phyloP scores from a whole-genome alignment of 1,284 basidiomycete genomes.

The Ganoderma boninense region DNA sequence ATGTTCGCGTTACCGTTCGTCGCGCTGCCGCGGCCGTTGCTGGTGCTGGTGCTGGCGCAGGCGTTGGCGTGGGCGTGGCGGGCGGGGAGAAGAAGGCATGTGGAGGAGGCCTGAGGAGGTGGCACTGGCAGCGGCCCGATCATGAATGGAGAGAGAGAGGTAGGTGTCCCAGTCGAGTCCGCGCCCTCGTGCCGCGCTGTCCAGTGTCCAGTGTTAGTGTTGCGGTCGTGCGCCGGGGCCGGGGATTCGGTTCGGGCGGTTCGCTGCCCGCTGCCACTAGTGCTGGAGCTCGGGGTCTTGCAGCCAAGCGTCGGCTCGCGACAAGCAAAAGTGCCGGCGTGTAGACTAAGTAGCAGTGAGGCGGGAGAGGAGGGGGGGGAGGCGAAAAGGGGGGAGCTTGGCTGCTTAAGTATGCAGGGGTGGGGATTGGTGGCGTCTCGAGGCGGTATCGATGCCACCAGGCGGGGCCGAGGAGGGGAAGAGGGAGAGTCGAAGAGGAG shows the following conservation, averaged over 20 bases:
- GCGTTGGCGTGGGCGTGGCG: background rate
- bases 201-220: too few relatives aligned
- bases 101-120: background rate
- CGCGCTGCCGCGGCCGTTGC: too few relatives aligned
- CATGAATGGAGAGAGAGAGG: background rate
- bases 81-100: background rate
- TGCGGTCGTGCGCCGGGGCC: constrained; percentile 1
- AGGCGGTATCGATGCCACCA: background rate
- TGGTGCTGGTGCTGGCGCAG: background rate
- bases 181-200: too few relatives aligned
- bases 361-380: background rate
- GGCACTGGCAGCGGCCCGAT: too few relatives aligned
- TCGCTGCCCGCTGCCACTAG: background rate
- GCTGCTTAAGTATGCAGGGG: background rate
- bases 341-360: too few relatives aligned
- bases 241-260: background rate
- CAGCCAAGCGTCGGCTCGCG: background rate
- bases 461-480: background rate
- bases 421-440: background rate
- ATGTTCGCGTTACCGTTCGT: background rate
- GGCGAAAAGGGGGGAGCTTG: background rate
- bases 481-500: background rate
- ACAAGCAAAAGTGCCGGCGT: too few relatives aligned
- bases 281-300: background rate
- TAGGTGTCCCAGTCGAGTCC: too few relatives aligned